Evolutionary conservation across 2,329 filamentous ascomycete species (phyloP).

Genomic region (Grosmannia penicillata): DNA sequence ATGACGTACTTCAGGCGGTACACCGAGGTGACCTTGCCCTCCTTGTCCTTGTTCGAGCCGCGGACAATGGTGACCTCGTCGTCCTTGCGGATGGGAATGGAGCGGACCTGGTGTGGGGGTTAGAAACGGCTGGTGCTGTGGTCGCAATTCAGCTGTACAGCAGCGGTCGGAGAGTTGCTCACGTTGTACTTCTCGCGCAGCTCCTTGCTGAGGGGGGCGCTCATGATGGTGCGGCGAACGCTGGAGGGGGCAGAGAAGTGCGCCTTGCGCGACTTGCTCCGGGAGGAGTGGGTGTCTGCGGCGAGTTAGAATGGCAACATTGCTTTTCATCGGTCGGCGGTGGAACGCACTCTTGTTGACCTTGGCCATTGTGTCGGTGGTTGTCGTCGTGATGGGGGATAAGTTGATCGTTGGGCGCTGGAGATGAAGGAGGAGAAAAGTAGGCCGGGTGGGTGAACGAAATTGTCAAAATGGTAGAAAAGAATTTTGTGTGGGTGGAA

Average conservation of each 20-base stretch:
- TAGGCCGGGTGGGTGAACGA: too few species aligned
- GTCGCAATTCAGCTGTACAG: too few species aligned
- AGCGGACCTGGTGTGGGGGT: slow-evolving; percentile 58
- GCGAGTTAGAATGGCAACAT: slow-evolving; percentile 2
- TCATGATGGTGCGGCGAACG: slow-evolving; percentile 93
- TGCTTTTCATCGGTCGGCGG: too few species aligned
- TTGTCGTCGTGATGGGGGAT: slow-evolving; percentile 2
- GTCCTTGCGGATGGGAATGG: slow-evolving; percentile 95
- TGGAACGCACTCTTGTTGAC: slow-evolving; percentile 42
- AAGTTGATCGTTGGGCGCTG: not conserved
- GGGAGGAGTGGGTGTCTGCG: slow-evolving; percentile 61
- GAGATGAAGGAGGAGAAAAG: slow-evolving; percentile 1
- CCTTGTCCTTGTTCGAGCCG: slow-evolving; percentile 89
- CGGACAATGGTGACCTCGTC: slow-evolving; percentile 89
- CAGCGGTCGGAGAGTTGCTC: slow-evolving; percentile 25
- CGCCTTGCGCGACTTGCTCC: slow-evolving; percentile 97
- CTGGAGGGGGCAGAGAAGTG: slow-evolving; percentile 94
- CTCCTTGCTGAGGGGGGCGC: slow-evolving; percentile 89
- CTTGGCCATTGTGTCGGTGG: slow-evolving; percentile 49
- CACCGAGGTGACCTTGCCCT: slow-evolving; percentile 95
- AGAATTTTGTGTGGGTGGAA: slow-evolving; percentile 1
- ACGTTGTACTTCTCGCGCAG: slow-evolving; percentile 99
- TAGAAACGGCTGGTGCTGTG: too few species aligned
- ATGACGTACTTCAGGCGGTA: slow-evolving; percentile 98
- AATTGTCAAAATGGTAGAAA: not conserved